These are phyloP conservation scores for Lactarius psammicola DNA, from an alignment of 768 basidiomycete species.

Conservation along the genomic window DNA sequence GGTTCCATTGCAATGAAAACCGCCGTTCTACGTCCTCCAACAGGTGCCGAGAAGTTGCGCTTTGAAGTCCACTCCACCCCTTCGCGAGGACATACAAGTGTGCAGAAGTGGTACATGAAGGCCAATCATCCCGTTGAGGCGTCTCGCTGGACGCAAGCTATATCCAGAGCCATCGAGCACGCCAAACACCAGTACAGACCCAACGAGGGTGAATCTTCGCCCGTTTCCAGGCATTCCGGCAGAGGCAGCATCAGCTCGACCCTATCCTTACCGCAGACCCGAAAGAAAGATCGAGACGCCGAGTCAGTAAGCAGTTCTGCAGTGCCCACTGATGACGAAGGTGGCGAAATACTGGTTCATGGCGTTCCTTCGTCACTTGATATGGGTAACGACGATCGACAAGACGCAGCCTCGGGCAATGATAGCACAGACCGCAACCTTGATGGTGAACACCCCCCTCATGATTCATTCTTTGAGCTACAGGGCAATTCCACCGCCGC, in stretches of 20 bases:
- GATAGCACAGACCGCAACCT: slow-evolving; percentile 37
- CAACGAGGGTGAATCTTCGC: slow-evolving; percentile 46
- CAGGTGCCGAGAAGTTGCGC: slow-evolving; percentile 57
- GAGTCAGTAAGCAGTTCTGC: slow-evolving; percentile 32
- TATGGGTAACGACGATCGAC: slow-evolving; percentile 30
- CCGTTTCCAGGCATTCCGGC: slow-evolving; percentile 27
- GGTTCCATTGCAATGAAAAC: slow-evolving; percentile 88
- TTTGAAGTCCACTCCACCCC: slow-evolving; percentile 79
- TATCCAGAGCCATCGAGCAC: slow-evolving; percentile 73
- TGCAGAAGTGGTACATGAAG: slow-evolving; percentile 79
- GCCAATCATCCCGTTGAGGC: slow-evolving; percentile 89
- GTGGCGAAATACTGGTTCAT: slow-evolving; percentile 5
- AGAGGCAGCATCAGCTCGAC: slow-evolving; percentile 17
- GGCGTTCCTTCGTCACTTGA: slow-evolving; percentile 3
- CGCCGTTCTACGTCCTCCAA: slow-evolving; percentile 58
- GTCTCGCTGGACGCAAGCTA: slow-evolving; percentile 78
- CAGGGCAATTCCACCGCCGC: slow-evolving; percentile 67
- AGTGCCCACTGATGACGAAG: slow-evolving; percentile 31
- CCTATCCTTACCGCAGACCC: slow-evolving; percentile 17
- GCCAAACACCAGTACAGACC: slow-evolving; percentile 43
- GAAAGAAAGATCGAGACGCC: slow-evolving; percentile 18
- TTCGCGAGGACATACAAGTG: slow-evolving; percentile 44
- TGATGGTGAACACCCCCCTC: slow-evolving; percentile 47
- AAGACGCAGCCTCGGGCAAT: slow-evolving; percentile 47
- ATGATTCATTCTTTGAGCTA: slow-evolving; percentile 57